Base-by-base conservation (phyloP, 2,329 filamentous ascomycete species). In the Epichloe sp. region DNA sequence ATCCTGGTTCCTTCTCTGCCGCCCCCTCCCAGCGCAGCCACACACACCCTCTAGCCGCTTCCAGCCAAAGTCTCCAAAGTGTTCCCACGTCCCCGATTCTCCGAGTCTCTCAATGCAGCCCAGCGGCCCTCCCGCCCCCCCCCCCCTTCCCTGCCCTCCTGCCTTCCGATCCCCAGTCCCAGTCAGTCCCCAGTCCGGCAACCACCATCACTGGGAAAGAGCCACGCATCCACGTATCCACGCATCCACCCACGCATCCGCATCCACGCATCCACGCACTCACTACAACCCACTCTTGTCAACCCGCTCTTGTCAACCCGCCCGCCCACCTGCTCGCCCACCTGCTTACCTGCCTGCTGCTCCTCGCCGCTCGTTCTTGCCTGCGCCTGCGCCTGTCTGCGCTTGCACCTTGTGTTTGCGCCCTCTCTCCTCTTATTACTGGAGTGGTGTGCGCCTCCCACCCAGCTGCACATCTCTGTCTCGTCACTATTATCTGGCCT, bases 381-480 rank as follows among this genome's bases (percentile, higher is more conserved):
- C 51, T 54, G 53, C n/a, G 51, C 49, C 48, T 55, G 54, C 40
- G 50, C 48, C 50, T 53, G 54, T 58, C 31, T 52, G 49, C 21
- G 43, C 40, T 41, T 52, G 53, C 34, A 47, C 47, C 45, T 55
- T 21, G 19, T 21, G 52, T 43, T 41, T 55, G 57, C 40, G 23
- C 36, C n/a, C 35, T 46, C 35, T 46, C 44, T 43, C 36, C 45
- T 42, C 40, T n/a, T 44, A 48, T 21, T 21, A 48, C 35, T 36
- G 19, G 35, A 42, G 35, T 48, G 34, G 48, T 49, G 48, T 46
- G 43, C 47, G 51, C 47, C 51, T 46, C 47, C 26, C 34, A 31
- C 51, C 51, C 51, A 19, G 37, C 51, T 31, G 42, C 50, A 48
- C 47, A 49, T 43, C 37, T 46, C 44, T 34, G 26, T 49, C 43